Evolutionary conservation across 768 basidiomycete species (phyloP).

Genomic region (Mycena venus): DNA sequence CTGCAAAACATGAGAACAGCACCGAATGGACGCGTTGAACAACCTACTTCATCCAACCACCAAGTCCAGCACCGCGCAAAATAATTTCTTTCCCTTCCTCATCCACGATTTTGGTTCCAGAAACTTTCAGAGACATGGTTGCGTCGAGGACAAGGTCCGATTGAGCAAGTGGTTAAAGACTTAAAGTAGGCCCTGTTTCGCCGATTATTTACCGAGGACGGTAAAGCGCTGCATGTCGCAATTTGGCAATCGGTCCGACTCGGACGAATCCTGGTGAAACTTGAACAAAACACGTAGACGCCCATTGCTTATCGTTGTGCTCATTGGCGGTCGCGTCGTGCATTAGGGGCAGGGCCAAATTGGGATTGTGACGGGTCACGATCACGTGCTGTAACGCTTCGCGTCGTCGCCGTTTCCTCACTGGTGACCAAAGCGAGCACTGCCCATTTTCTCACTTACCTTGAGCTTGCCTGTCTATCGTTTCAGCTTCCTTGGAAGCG

Average conservation of each 20-base stretch:
- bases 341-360: too few species aligned
- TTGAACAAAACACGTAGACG: background rate
- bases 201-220: constrained; percentile 24
- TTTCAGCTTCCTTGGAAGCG: too few species aligned
- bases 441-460: too few species aligned
- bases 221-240: background rate
- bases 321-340: background rate
- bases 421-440: too few species aligned
- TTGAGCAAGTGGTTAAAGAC: background rate
- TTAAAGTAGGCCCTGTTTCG: constrained; percentile 21
- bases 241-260: background rate
- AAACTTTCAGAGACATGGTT: constrained; percentile 68
- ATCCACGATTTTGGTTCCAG: constrained; percentile 72
- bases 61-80: constrained; percentile 79
- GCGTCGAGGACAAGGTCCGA: background rate
- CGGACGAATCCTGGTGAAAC: constrained; percentile 4
- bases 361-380: too few species aligned
- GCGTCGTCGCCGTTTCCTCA: too few species aligned
- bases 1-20: constrained; percentile 46
- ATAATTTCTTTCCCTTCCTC: constrained; percentile 68
- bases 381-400: background rate
- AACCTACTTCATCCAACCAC: constrained; percentile 89
- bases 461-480: too few species aligned
- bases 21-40: constrained; percentile 19
- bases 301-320: background rate